These are phyloP conservation scores for Nicotiana noctiflora DNA, from an alignment of 257 asterid genomes.

Conservation along the genomic window DNA sequence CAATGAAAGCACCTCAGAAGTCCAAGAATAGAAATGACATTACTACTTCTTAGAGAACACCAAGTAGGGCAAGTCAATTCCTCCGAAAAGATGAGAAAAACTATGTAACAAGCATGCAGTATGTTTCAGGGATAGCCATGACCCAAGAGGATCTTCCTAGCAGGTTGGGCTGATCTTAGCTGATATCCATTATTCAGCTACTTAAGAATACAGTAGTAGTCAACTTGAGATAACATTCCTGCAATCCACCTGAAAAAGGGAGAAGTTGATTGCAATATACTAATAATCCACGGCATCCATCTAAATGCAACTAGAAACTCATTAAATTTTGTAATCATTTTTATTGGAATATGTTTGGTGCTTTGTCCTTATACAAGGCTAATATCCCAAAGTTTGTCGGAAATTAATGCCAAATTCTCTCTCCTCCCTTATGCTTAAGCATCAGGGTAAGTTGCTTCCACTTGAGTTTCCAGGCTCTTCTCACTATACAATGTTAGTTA, in stretches of 20 bases:
- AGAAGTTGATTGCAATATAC: neutral
- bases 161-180: neutral
- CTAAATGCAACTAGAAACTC: neutral
- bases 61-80: neutral
- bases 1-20: neutral
- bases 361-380: no score
- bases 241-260: neutral
- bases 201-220: neutral
- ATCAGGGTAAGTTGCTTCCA: no score
- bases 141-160: neutral
- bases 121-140: neutral
- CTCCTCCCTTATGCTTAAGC: no score
- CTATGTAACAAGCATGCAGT: neutral
- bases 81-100: neutral
- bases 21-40: neutral
- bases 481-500: no score
- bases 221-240: neutral
- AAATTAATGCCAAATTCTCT: no score
- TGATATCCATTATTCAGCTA: neutral
- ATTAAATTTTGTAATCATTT: neutral
- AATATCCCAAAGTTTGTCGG: no score
- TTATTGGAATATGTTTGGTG: constrained; percentile 16
- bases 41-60: neutral
- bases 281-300: neutral
- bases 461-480: no score